These are phyloP conservation scores for Blastocystis sp. DNA, from an alignment of 352 stramenopile species.

Conservation along the genomic window DNA sequence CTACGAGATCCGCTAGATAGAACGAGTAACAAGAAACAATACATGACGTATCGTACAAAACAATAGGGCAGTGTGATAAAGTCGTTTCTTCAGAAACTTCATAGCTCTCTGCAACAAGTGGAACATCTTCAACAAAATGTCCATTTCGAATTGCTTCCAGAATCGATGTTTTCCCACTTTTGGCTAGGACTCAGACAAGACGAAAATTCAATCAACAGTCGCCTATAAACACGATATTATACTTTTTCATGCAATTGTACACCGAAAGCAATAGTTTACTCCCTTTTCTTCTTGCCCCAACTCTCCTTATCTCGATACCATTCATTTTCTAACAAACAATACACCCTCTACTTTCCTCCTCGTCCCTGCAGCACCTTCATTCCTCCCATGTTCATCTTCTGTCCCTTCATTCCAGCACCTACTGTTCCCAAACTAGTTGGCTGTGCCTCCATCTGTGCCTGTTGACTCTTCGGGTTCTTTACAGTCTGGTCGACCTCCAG, in stretches of 20 bases:
- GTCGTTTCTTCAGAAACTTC: not conserved
- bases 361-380: conserved; percentile 52
- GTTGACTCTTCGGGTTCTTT: conserved; percentile 89
- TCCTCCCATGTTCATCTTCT: conserved; percentile 37
- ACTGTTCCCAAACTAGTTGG: not conserved
- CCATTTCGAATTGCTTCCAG: not conserved
- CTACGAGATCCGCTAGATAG: not conserved
- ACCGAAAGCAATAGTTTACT: not conserved
- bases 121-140: not conserved
- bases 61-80: not conserved
- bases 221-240: not conserved
- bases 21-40: not conserved
- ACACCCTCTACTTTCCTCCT: conserved; percentile 1
- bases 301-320: not conserved
- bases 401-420: not conserved
- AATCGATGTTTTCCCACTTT: conserved; percentile 21
- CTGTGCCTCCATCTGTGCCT: conserved; percentile 69
- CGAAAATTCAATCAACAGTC: not conserved
- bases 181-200: not conserved
- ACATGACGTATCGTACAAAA: conserved; percentile 43
- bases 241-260: not conserved
- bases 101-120: not conserved
- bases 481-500: conserved; percentile 98
- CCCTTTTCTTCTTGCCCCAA: not conserved
- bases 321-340: not conserved